Base-by-base conservation (phyloP, 495 filamentous ascomycete species). In the Paragyromitra xinjiangensis region DNA sequence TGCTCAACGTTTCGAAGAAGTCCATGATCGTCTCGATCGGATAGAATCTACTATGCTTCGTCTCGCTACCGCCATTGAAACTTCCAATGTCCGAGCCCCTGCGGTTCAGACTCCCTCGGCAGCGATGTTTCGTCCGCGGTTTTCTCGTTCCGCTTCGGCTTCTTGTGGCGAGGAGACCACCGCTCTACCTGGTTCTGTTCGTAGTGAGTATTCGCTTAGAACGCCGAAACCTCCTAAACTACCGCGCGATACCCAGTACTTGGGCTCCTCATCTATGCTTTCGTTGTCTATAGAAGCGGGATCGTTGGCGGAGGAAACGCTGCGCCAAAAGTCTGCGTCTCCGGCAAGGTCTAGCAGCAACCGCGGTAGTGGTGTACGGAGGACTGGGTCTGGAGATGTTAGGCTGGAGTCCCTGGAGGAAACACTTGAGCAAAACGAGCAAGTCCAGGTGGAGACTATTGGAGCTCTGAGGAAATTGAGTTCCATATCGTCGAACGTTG, bases 1-100 rank as follows among this genome's bases (percentile, higher is more conserved):
- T 75, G 80, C 66, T 2, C 80, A 82, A n/a, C 80, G 80, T 6
- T 82, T 81, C 51, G 80, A 82, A 51, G 80, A 82, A 56, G 79
- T 82, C 24, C 64, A 82, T 40, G 80, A 82, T 56, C 80, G 80
- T 22, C 79, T 82, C 2, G 75, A 81, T 50, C 53, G 80, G 40
- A 81, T 82, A 48, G 80, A 82, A 58, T 68, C 69, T n/a, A 82
- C 76, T 3, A 79, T 82, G 75, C 39, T 39, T 1, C 80, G 80
- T 34, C 64, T 82, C 2, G 65, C 78, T 29, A 59, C 70, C 5
- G 79, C 76, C 3, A 34, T 82, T 5, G 80, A 82, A 64, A 24
- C 71, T 37, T n/a, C 70, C 1, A 66, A 69, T 63, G 16, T 26
- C 5, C 4, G 37, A 6, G 19, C 55, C 14, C 73, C 73, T 19